Conservation (phyloP, 208 protist species). For the Crithidia fasciculata region DNA sequence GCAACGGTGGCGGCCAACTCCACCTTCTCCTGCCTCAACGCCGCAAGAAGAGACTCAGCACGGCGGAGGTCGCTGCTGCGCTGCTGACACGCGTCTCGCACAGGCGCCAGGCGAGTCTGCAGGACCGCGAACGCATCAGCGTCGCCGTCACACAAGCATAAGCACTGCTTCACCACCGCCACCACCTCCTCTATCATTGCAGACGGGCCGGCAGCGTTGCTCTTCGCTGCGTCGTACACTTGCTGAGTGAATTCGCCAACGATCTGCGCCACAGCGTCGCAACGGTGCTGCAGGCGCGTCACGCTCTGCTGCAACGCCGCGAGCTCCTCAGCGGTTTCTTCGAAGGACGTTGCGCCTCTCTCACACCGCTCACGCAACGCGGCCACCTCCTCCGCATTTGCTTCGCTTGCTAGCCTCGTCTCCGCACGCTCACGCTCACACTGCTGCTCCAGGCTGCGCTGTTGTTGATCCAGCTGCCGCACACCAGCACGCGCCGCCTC, state of each 20-base stretch:
- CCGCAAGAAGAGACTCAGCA: neutral
- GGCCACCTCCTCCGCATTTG: neutral
- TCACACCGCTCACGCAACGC: neutral
- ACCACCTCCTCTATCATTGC: neutral
- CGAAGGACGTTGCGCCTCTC: neutral
- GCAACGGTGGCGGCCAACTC: neutral
- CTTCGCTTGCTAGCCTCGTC: neutral
- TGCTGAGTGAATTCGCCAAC: constrained; percentile 3
- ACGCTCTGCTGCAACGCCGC: neutral
- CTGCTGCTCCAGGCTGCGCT: neutral
- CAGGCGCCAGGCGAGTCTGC: neutral
- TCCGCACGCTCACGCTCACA: neutral
- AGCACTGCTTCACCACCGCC: neutral
- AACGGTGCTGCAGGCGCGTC: neutral
- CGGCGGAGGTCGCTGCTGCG: neutral
- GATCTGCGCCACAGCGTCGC: neutral
- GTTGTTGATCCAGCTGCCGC: constrained; percentile 9
- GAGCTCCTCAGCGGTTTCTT: neutral
- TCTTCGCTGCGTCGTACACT: neutral
- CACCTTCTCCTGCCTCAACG: neutral
- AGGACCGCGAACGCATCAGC: neutral
- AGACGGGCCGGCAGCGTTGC: neutral
- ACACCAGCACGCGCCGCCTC: neutral
- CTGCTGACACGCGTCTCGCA: constrained; percentile 7
- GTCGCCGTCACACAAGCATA: neutral